Evolutionary conservation across 345 rosid genomes (phyloP).

Genomic region (Euphorbia pulcherrima): DNA sequence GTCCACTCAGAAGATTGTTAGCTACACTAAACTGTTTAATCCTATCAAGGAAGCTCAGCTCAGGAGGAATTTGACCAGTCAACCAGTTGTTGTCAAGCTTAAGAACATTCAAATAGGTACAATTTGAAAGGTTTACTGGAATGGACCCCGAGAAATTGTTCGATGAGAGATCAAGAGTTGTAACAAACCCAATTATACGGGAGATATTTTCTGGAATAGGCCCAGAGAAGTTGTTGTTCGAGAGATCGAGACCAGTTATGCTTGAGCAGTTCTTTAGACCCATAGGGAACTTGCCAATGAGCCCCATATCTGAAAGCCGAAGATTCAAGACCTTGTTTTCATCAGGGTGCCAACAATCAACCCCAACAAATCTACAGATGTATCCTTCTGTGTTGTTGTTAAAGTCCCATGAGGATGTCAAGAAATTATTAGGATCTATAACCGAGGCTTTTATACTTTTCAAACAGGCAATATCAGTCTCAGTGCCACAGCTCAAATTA

Average conservation of each 20-base stretch:
- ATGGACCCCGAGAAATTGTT: constrained; percentile 67
- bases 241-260: constrained; percentile 71
- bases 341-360: constrained; percentile 91
- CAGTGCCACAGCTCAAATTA: constrained; percentile 35
- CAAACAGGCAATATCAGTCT: constrained; percentile 53
- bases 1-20: constrained; percentile 60
- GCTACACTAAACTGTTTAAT: constrained; percentile 51
- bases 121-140: constrained; percentile 36
- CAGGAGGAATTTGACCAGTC: constrained; percentile 51
- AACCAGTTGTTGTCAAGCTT: constrained; percentile 59
- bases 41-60: constrained; percentile 45
- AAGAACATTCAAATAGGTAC: constrained; percentile 58
- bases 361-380: constrained; percentile 71
- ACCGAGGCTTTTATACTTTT: constrained; percentile 30
- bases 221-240: constrained; percentile 61
- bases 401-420: constrained; percentile 63
- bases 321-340: constrained; percentile 76
- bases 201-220: constrained; percentile 46
- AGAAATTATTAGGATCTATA: constrained; percentile 43
- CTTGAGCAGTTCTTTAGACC: constrained; percentile 44
- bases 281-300: constrained; percentile 59
- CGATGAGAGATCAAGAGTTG: constrained; percentile 63
- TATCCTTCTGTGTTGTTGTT: constrained; percentile 51
- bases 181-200: constrained; percentile 11
- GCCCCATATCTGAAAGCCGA: constrained; percentile 58